These are phyloP conservation scores for Zoysia matrella DNA, from an alignment of 202 grass and related monocot species.

Conservation along the genomic window DNA sequence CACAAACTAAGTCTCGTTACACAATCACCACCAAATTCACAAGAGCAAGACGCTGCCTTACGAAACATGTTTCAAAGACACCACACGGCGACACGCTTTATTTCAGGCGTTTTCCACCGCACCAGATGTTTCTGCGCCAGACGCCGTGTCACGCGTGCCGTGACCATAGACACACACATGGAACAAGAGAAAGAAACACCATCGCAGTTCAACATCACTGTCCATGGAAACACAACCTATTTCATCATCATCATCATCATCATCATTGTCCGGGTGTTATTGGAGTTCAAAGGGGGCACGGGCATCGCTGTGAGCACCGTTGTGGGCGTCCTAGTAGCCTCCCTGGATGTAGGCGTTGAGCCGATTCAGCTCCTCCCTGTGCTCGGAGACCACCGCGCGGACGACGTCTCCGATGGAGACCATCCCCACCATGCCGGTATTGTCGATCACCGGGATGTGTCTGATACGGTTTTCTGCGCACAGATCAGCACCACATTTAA, in stretches of 20 bases:
- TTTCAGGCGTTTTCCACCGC: slow-evolving; percentile 25
- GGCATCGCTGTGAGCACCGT: not conserved
- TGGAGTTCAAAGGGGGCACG: slow-evolving; percentile 20
- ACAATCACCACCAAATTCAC: not conserved
- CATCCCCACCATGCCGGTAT: slow-evolving; percentile 81
- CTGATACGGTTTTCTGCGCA: slow-evolving; percentile 15
- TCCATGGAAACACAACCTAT: slow-evolving; percentile 28
- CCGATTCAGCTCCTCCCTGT: slow-evolving; percentile 30
- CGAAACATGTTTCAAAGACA: not conserved
- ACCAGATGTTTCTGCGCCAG: slow-evolving; percentile 16
- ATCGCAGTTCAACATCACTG: slow-evolving; percentile 32
- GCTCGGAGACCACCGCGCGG: slow-evolving; percentile 67
- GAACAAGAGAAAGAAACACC: slow-evolving; percentile 10
- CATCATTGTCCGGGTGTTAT: slow-evolving; percentile 28
- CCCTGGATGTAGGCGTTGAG: slow-evolving; percentile 96
- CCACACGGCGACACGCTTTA: slow-evolving; percentile 20
- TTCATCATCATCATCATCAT: slow-evolving; percentile 67
- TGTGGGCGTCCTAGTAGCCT: slow-evolving; percentile 61
- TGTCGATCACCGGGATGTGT: slow-evolving; percentile 50
- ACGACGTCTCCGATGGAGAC: slow-evolving; percentile 96
- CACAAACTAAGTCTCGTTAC: not conserved
- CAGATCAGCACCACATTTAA: not conserved
- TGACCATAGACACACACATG: slow-evolving; percentile 31
- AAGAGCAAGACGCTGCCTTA: not conserved
- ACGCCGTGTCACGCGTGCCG: not conserved